Evolutionary conservation across 139 green algal species (phyloP), one percentile per base, ranked within the genome.

Genomic region (Prasinococcaceae sp.): DNA sequence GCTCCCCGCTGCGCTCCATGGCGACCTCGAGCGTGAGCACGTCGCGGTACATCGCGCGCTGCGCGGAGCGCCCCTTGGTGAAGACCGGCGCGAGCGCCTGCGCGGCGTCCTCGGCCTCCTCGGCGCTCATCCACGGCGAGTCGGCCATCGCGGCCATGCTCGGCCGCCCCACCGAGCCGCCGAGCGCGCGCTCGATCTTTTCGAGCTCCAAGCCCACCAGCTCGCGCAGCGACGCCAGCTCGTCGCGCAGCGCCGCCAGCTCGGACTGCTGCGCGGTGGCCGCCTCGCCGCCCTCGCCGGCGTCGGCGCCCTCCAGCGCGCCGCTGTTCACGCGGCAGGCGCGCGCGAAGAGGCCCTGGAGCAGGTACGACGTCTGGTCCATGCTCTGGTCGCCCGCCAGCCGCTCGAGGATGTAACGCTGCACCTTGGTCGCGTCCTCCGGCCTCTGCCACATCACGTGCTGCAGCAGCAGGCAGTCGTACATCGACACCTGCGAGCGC

Each of bases 381-480:
- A 83, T 60, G 14, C 77, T 77, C 55, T 84, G 69, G 56, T 88
- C 76, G 23, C 67, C 62, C 23, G 66, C 68, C 20, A 94, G 61
- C 30, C 79, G 68, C 10, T 46, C 48, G 32, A 93, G 69, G 47
- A 94, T 47, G 69, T 70, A 94, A 43, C 92, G 82, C 16, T 65
- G 50, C 20, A 94, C 83, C 46, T 44, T 71, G 19, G 79, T 64
- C 3, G 60, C 56, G 53, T 92, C 70, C 22, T 86, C 79, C 2
- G 82, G 79, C 36, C 60, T 60, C 64, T 85, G 67, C 82, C 85
- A 90, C 58, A 94, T 65, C 27, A 92, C 62, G 66, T 93, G 80
- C 66, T 87, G 73, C 57, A 94, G 72, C 67, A 94, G 76, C 53
- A 94, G 73, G 33, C 65, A 79, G 69, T 94, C 85, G 38, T 80